A percentile compares a stretch with the other conserved stretches of the same genome.
phyloP scores from a whole-genome alignment of 148 eudicot genomes.

The Fagopyrum esculentum region DNA sequence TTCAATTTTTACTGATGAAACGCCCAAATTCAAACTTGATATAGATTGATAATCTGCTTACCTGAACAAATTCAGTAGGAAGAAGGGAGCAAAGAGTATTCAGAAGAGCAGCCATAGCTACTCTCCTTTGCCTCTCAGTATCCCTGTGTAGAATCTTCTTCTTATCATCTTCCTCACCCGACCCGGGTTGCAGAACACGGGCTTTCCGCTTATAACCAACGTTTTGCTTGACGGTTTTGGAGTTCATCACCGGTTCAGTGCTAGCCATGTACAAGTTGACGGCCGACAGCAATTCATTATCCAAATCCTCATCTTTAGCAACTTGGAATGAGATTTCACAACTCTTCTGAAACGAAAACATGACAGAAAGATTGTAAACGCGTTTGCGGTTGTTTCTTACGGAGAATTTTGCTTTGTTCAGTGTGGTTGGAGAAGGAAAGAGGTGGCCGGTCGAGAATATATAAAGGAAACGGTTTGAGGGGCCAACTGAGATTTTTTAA shows the following conservation, averaged over 20 bases:
- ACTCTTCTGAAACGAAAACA: background rate
- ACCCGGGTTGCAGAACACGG: background rate
- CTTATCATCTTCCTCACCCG: background rate
- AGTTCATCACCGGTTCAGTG: background rate
- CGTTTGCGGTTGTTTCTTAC: background rate
- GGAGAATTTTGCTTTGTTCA: background rate
- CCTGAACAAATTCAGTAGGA: slow-evolving; percentile 1
- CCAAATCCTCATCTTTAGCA: background rate
- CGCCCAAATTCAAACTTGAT: no score
- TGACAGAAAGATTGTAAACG: background rate
- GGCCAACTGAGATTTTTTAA: background rate
- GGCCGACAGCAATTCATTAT: background rate
- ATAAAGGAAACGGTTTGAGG: background rate
- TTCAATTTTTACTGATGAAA: no score
- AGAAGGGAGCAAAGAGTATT: slow-evolving; percentile 2
- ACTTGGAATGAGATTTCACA: slow-evolving; percentile 11
- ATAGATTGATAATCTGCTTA: background rate
- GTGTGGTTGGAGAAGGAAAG: background rate
- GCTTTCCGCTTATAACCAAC: background rate
- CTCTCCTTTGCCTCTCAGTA: slow-evolving; percentile 12
- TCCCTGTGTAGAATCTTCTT: background rate
- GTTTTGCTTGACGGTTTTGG: background rate
- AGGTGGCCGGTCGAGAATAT: background rate
- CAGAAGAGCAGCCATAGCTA: background rate
- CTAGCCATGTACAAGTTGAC: background rate